Evolutionary conservation across 179 eudicot genomes (phyloP), one percentile per base, ranked within the genome.

Genomic region (Spinacia oleracea): DNA sequence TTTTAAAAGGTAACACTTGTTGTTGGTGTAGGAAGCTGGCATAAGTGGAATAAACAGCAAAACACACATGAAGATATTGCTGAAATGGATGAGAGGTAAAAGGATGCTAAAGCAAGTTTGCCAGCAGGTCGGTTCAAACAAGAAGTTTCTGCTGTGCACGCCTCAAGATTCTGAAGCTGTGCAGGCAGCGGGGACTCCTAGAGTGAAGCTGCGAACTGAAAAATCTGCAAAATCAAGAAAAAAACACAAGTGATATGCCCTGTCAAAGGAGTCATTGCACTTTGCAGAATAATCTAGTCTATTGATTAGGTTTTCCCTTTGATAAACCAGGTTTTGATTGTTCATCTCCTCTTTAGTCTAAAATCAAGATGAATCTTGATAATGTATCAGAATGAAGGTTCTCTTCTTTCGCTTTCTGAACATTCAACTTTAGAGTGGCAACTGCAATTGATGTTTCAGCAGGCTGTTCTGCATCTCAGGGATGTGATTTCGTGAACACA

Each of bases 41-140:
- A 79, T 90, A 34, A 63, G 77, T 81, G 92, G 90, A 77, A 65
- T 88, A 79, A 81, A 68, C 77, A 90, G 93, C 88, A 91, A 91
- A 77, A 91, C 96, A 62, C 96, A 90, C 84, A 84, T 90, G 90
- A 91, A 91, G 85, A 56, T 90, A 27, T 79, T 91, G 91, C 87
- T 91, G 27, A 90, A 91, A 76, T 91, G 96, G 96, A 91, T 91
- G 93, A 85, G 87, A 80, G 93, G 93, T 56, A 88, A 88, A 82
- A 86, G 81, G 76, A 79, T 91, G 86, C 81, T 91, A 66, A 88
- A 83, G 87, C 93, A 82, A 66, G 70, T 87, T 65, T 91, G 92
- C 82, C 79, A 88, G 80, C 88, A 79, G 20, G 86, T 85, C 25
- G 96, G 96, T 40, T 82, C 89, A 18, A 89, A 43, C 85, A 90